Conservation (phyloP, 2,329 filamentous ascomycete genomes). For the Xylaria sp. region DNA sequence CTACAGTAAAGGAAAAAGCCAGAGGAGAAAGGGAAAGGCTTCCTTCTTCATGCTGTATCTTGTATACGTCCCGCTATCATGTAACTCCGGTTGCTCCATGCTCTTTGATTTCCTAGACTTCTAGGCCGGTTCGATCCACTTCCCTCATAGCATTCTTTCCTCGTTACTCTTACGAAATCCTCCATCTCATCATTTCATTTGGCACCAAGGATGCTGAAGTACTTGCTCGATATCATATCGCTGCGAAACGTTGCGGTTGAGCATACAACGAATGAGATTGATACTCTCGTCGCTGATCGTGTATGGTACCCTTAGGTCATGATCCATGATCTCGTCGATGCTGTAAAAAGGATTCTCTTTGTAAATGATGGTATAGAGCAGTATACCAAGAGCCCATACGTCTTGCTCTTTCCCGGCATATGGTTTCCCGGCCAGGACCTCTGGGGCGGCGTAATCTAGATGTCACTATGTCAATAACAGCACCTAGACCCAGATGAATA, state of each 20-base stretch:
- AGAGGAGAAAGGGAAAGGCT: conserved; percentile 7
- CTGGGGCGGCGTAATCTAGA: conserved; percentile 96
- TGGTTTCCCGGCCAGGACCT: conserved; percentile 90
- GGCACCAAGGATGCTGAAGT: conserved; percentile 87
- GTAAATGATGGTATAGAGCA: conserved; percentile 98
- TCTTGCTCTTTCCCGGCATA: conserved; percentile 98
- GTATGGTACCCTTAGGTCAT: conserved; percentile 90
- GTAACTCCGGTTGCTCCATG: conserved; percentile 16
- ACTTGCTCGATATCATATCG: conserved; percentile 90
- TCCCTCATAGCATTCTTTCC: conserved; percentile 6
- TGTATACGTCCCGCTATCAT: conserved; percentile 27
- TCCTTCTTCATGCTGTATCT: conserved; percentile 23
- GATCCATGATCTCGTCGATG: conserved; percentile 99
- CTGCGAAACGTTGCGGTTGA: conserved; percentile 86
- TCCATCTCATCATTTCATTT: conserved; percentile 41
- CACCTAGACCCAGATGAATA: neutral
- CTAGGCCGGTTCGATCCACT: conserved; percentile 13
- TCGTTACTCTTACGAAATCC: conserved; percentile 12
- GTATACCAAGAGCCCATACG: conserved; percentile 96
- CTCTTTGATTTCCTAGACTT: conserved; percentile 30
- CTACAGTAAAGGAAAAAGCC: conserved; percentile 18
- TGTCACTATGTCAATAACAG: conserved; percentile 30
- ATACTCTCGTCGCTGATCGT: conserved; percentile 92
- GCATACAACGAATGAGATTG: conserved; percentile 89
- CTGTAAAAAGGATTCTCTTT: conserved; percentile 99